These are phyloP conservation scores for Prorocentrum cordatum DNA, from an alignment of 169 alveolate species.

Conservation along the genomic window DNA sequence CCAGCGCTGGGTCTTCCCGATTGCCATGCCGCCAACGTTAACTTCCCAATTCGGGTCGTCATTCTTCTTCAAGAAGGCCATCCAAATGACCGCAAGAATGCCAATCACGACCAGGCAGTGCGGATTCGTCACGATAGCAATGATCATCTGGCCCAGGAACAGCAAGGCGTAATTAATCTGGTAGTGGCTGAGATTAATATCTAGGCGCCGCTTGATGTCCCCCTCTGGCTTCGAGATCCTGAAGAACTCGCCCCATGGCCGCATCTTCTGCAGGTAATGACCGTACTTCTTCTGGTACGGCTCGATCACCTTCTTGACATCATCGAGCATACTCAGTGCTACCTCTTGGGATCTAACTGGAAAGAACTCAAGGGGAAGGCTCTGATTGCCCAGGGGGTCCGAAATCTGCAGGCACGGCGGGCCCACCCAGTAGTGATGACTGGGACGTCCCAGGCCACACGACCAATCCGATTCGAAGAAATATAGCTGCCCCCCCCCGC, in stretches of 20 bases:
- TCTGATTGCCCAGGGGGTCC: too few relatives aligned
- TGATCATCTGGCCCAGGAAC: conserved; percentile 29
- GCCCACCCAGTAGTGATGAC: too few relatives aligned
- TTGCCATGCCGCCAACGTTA: conserved; percentile 32
- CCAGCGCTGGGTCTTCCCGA: conserved; percentile 57
- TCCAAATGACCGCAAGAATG: conserved; percentile 15
- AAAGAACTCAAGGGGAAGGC: too few relatives aligned
- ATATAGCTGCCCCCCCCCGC: too few relatives aligned
- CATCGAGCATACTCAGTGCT: too few relatives aligned
- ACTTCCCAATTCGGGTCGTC: conserved; percentile 62
- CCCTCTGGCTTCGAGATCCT: conserved; percentile 33
- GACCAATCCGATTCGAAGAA: too few relatives aligned
- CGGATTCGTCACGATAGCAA: conserved; percentile 30
- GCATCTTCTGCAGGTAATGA: conserved; percentile 15
- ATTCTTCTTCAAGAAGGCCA: conserved; percentile 35
- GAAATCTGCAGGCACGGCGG: too few relatives aligned
- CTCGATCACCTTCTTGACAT: too few relatives aligned
- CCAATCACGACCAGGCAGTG: conserved; percentile 41
- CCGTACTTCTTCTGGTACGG: too few relatives aligned
- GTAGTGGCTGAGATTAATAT: conserved; percentile 48
- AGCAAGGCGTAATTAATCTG: conserved; percentile 42
- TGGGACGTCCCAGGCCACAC: too few relatives aligned
- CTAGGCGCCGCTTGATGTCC: conserved; percentile 24
- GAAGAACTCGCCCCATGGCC: conserved; percentile 47
- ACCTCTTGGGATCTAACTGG: too few relatives aligned